Evolutionary conservation across 2,329 filamentous ascomycete genomes (phyloP), one percentile per base, ranked within the genome.

Genomic region (Didymella glomerata): DNA sequence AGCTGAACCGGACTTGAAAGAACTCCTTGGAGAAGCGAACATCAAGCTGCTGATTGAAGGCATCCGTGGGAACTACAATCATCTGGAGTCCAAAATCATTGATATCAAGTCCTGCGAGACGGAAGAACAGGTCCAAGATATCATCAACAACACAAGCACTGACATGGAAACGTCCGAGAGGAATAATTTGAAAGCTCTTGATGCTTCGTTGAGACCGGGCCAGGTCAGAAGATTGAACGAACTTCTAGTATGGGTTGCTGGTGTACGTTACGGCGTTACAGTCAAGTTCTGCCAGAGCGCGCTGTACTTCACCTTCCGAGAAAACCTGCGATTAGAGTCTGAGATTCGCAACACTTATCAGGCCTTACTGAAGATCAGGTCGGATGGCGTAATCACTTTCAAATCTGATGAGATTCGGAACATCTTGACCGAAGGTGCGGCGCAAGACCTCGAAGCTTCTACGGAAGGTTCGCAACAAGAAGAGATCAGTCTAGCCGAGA

Each of bases 41-140:
- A 56, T 65, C 45, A 47, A 64, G 25, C 54, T 54, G 20, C 16
- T 67, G 30, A 30, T 67, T 1, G 52, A 57, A n/a, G 51, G 57
- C 25, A 57, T 65, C 2, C 54, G 36, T 42, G 61, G 61, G 2
- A 48, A 57, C n/a, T 64, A 62, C 18, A 42, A 48, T 3, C 57
- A 54, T 5, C 40, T 67, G 1, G 61, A 67, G 48, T 58, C 56
- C 1, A 67, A 67, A 42, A 42, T 65, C 2, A 54, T 54, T 2
- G 49, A 62, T 34, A 65, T 67, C 30, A 57, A 60, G 11, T 42
- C 61, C 3, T 67, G 64, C 48, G 54, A 67, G 30, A 64, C 65
- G 4, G 62, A 65, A 28, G 30, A 47, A n/a, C 48, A 59, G 18
- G 58, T 67, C 22, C 54, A 53, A 20, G 56, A 58, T 0, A 48